These are phyloP conservation scores for Coelastrella sp. DNA, from an alignment of 139 green algal genomes.

Conservation along the genomic window DNA sequence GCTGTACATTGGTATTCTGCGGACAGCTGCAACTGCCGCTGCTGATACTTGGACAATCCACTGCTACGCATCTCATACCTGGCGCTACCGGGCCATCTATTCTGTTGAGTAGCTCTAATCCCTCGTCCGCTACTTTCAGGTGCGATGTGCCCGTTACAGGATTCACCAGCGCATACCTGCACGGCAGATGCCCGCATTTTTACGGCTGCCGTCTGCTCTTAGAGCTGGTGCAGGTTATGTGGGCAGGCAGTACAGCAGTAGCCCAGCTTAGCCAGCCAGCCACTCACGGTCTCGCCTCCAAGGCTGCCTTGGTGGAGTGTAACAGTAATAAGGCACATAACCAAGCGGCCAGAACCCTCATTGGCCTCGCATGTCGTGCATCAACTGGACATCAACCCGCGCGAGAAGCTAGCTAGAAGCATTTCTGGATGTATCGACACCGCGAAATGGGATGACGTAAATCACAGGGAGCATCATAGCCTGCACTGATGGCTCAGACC, in stretches of 20 bases:
- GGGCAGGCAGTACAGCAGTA: not conserved
- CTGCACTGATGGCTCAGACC: too few relatives aligned
- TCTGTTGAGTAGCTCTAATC: slow-evolving; percentile 71
- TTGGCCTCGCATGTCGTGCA: not conserved
- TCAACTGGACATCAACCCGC: not conserved
- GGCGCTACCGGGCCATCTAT: slow-evolving; percentile 72
- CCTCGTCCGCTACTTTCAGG: slow-evolving; percentile 75
- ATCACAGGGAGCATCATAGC: too few relatives aligned
- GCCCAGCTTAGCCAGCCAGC: not conserved
- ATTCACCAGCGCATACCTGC: slow-evolving; percentile 71
- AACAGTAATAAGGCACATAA: not conserved
- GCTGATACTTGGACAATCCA: too few relatives aligned
- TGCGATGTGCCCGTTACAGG: slow-evolving; percentile 80
- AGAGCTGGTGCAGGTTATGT: not conserved
- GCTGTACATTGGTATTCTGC: too few relatives aligned
- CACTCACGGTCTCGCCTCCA: slow-evolving; percentile 12
- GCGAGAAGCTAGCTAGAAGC: too few relatives aligned
- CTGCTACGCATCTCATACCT: not conserved
- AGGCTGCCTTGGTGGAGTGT: not conserved
- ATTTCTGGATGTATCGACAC: too few relatives aligned
- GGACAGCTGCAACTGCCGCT: too few relatives aligned
- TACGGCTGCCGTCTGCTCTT: too few relatives aligned
- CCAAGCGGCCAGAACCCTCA: not conserved
- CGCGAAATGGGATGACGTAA: too few relatives aligned
- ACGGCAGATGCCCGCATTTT: too few relatives aligned